Evolutionary conservation across 1,284 basidiomycete species (phyloP), one percentile per base, ranked within the genome.

Genomic region (Sporisorium exsertum): DNA sequence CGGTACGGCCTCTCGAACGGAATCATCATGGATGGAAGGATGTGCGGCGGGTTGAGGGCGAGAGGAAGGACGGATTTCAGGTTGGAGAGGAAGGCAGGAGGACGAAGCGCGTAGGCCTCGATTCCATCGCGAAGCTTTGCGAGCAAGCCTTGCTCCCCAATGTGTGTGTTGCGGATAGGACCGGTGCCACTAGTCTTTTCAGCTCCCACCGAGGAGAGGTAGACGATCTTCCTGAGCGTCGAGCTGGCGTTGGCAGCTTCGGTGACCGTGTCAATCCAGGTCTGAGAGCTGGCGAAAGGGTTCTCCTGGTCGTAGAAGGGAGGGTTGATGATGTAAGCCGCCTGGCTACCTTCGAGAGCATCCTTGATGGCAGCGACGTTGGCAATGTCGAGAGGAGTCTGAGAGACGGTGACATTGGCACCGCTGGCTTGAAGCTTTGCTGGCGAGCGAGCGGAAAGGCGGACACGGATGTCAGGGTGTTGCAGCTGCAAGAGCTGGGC

Each of bases 241-340:
- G 45, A 16, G 54, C 52, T 60, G 6, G 53, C 54, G 8, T 71
- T 71, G 42, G 58, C 63, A 5, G 69, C 69, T n/a, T 53, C 29
- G 26, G 56, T 49, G 37, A 71, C 20, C 6, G 32, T 33, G 26
- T 61, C 58, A 22, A 57, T 27, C 29, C 35, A 71, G 1, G n/a
- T 43, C 40, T 59, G 49, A 4, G 63, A 61, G 18, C 55, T 42
- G 9, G 27, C 5, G 22, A 53, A 58, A 3, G 63, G 63, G 26
- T 71, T 43, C 16, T 33, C 8, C 29, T 52, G 35, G 43, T 27
- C 42, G 29, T 54, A 47, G 15, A 71, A 65, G 15, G 63, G 63
- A 10, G 69, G 69, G 24, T 62, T 54, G 43, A 71, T 29, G 35
- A 71, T 60, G 51, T 62, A 71, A n/a, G 69, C 69, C 2, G 69